These are phyloP conservation scores for Cryptosporidium meleagridis DNA, from an alignment of 169 alveolate genomes.

Conservation along the genomic window DNA sequence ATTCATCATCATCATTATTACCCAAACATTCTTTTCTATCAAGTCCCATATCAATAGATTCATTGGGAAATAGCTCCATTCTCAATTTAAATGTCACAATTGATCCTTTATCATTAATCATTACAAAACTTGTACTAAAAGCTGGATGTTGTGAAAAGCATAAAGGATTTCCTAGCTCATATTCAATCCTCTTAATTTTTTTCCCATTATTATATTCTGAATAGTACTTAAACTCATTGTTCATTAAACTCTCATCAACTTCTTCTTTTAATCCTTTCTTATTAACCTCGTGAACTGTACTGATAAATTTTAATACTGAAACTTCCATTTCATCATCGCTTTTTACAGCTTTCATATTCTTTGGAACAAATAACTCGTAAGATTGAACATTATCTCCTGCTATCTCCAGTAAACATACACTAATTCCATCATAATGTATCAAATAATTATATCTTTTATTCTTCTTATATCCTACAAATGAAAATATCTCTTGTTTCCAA, in stretches of 20 bases:
- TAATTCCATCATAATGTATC: slow-evolving; percentile 55
- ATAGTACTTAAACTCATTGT: not conserved
- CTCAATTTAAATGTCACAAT: slow-evolving; percentile 21
- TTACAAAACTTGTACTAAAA: slow-evolving; percentile 34
- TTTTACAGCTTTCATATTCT: not conserved
- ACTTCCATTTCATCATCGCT: not conserved
- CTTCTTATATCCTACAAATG: slow-evolving; percentile 43
- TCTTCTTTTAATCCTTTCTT: not conserved
- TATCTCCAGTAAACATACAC: slow-evolving; percentile 39
- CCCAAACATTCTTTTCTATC: not conserved
- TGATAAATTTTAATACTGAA: not conserved
- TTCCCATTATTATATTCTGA: not conserved
- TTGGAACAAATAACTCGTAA: slow-evolving; percentile 27
- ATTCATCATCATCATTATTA: slow-evolving; percentile 27
- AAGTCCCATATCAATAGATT: not conserved
- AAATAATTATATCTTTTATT: slow-evolving; percentile 19
- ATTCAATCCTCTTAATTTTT: not conserved
- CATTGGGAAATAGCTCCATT: slow-evolving; percentile 18
- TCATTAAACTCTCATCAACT: not conserved
- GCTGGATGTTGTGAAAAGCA: slow-evolving; percentile 68
- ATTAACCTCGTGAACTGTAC: not conserved
- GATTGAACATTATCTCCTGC: slow-evolving; percentile 9
- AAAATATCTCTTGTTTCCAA: slow-evolving; percentile 57
- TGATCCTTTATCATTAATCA: slow-evolving; percentile 45
- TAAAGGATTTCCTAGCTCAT: slow-evolving; percentile 43